phyloP scores from a whole-genome alignment of 768 basidiomycete species.

The Cytidiella melzeri region DNA sequence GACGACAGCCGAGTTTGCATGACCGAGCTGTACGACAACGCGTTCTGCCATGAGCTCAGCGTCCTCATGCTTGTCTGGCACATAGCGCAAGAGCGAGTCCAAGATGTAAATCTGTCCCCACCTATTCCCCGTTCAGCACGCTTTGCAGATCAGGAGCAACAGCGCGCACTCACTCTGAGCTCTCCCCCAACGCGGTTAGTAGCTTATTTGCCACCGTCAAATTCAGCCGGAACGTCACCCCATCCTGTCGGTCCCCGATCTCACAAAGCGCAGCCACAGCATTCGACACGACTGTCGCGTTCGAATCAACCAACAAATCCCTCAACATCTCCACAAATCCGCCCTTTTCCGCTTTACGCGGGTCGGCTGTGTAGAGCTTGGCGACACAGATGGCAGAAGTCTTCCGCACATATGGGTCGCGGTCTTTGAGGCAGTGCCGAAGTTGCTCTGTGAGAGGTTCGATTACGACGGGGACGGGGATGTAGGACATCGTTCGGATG shows the following conservation, averaged over 20 bases:
- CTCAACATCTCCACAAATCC: slow-evolving; percentile 89
- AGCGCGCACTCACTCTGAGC: slow-evolving; percentile 95
- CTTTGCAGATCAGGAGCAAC: neutral
- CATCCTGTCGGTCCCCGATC: slow-evolving; percentile 91
- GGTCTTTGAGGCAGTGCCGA: slow-evolving; percentile 86
- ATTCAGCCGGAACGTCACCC: slow-evolving; percentile 89
- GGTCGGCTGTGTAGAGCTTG: slow-evolving; percentile 88
- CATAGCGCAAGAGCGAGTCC: slow-evolving; percentile 87
- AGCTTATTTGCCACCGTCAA: slow-evolving; percentile 83
- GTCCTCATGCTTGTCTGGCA: slow-evolving; percentile 83
- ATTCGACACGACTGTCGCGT: slow-evolving; percentile 96
- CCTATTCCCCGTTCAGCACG: slow-evolving; percentile 43
- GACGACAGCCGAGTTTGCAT: slow-evolving; percentile 99
- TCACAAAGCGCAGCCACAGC: slow-evolving; percentile 96
- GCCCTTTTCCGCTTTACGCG: slow-evolving; percentile 77
- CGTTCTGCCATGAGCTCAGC: slow-evolving; percentile 96
- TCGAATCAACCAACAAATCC: slow-evolving; percentile 87
- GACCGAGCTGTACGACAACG: slow-evolving; percentile 87
- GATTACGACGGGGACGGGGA: slow-evolving; percentile 84
- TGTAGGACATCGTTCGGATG: slow-evolving; percentile 99
- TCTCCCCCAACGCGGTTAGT: slow-evolving; percentile 86
- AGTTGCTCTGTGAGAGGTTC: slow-evolving; percentile 85
- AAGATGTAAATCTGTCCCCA: slow-evolving; percentile 99
- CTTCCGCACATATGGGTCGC: slow-evolving; percentile 97
- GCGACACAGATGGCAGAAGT: slow-evolving; percentile 98